These are phyloP conservation scores for Colletotrichum sp. DNA, from an alignment of 2,329 filamentous ascomycete genomes.

Conservation along the genomic window DNA sequence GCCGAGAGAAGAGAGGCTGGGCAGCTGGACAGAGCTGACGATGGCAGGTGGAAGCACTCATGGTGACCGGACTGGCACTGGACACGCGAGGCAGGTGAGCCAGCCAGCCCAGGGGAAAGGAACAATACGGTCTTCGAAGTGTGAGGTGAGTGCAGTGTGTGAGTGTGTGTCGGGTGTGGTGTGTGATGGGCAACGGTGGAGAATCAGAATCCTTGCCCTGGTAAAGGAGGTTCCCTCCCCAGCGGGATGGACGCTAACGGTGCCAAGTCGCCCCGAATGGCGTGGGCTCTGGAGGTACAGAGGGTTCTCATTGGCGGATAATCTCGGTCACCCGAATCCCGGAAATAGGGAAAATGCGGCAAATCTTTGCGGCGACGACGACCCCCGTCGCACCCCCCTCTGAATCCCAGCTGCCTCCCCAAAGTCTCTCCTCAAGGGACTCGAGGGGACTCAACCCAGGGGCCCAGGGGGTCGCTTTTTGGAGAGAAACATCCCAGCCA, in stretches of 20 bases:
- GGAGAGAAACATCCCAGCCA: not conserved
- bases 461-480: not conserved
- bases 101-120: not conserved
- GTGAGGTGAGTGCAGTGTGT: not conserved
- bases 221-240: constrained; percentile 6
- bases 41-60: not conserved
- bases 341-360: constrained; percentile 22
- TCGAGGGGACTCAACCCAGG: not conserved
- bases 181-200: not conserved
- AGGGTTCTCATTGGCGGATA: constrained; percentile 20
- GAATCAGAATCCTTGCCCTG: not conserved
- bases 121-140: not conserved
- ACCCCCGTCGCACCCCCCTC: not conserved
- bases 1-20: not conserved
- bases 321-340: constrained; percentile 14
- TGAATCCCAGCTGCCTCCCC: not conserved
- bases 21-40: not conserved
- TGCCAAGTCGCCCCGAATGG: constrained; percentile 9
- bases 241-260: constrained; percentile 5
- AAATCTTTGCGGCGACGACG: constrained; percentile 15
- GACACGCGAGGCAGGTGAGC: not conserved
- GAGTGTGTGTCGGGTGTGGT: not conserved
- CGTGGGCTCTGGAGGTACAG: not conserved
- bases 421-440: not conserved
- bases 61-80: not conserved